Percentiles rank a stretch among this genome's conserved stretches.
Conservation (phyloP, 2,329 filamentous ascomycete genomes). For the Fusarium acutatum region DNA sequence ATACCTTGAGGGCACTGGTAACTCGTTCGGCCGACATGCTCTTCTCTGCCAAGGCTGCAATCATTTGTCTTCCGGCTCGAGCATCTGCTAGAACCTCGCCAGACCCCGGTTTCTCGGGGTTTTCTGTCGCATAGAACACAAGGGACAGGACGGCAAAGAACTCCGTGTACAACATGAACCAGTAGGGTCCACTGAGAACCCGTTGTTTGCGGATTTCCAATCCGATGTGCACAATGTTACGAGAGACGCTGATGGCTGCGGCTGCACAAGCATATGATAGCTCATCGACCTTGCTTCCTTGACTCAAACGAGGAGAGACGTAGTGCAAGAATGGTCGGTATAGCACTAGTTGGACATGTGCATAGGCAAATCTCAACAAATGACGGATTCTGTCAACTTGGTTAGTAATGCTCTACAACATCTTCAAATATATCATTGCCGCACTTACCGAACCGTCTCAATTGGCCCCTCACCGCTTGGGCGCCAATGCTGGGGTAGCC, state of each 20-base stretch:
- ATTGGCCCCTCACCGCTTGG: constrained; percentile 80
- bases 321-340: constrained; percentile 88
- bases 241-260: constrained; percentile 68
- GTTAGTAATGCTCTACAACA: constrained; percentile 4
- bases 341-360: constrained; percentile 82
- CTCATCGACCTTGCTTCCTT: constrained; percentile 71
- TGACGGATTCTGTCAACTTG: constrained; percentile 67
- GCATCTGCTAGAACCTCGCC: constrained; percentile 88
- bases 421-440: neutral
- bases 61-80: constrained; percentile 81
- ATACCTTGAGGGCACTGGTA: constrained; percentile 77
- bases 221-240: constrained; percentile 82
- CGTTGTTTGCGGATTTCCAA: constrained; percentile 79
- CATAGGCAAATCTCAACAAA: constrained; percentile 79
- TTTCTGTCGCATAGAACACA: constrained; percentile 82
- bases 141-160: constrained; percentile 84
- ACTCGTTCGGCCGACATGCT: constrained; percentile 92
- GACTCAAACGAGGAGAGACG: constrained; percentile 70
- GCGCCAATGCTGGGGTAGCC: constrained; percentile 77
- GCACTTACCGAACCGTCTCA: constrained; percentile 76
- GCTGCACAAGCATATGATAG: constrained; percentile 79
- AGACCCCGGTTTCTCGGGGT: constrained; percentile 76
- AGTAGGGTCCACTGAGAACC: constrained; percentile 82
- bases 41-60: constrained; percentile 79
- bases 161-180: constrained; percentile 86